phyloP scores from a whole-genome alignment of 1,139 yeast species.

The Suhomyces yuchorum region DNA sequence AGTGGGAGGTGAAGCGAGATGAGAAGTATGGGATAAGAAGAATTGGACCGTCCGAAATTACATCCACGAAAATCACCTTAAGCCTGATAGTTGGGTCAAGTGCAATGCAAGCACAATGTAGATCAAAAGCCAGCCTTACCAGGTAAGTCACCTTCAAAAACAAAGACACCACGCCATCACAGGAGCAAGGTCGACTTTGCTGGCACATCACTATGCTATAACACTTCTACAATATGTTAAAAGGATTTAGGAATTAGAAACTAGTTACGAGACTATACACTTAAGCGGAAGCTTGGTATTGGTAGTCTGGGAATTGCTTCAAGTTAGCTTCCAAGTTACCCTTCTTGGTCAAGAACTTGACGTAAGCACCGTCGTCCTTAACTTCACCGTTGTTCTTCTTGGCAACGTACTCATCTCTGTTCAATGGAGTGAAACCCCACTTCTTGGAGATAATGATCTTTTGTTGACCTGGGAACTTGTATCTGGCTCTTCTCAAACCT shows the following conservation, averaged over 20 bases:
- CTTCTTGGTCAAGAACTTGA: conserved; percentile 95
- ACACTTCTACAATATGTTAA: too few relatives aligned
- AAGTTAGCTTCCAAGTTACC: conserved; percentile 94
- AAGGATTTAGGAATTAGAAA: conserved; percentile 6
- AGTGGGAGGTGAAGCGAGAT: too few relatives aligned
- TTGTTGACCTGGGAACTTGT: conserved; percentile 99
- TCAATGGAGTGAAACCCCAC: conserved; percentile 99
- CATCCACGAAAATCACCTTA: too few relatives aligned
- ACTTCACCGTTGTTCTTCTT: conserved; percentile 97
- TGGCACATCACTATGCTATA: too few relatives aligned
- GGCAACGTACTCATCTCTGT: conserved; percentile 95
- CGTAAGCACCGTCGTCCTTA: conserved; percentile 99
- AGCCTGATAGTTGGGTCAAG: too few relatives aligned
- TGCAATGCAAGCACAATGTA: too few relatives aligned
- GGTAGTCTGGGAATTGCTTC: conserved; percentile 93
- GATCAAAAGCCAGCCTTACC: too few relatives aligned
- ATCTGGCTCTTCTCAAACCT: conserved; percentile 99
- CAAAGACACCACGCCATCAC: too few relatives aligned
- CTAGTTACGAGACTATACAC: conserved; percentile 10
- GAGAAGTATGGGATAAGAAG: too few relatives aligned
- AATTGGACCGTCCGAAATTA: too few relatives aligned
- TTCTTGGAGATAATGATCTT: conserved; percentile 98
- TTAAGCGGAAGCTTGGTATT: conserved; percentile 47
- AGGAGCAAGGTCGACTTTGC: too few relatives aligned
- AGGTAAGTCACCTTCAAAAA: too few relatives aligned